Evolutionary conservation across 805 yeast genomes (phyloP).

Genomic region (Lipomyces orientalis): DNA sequence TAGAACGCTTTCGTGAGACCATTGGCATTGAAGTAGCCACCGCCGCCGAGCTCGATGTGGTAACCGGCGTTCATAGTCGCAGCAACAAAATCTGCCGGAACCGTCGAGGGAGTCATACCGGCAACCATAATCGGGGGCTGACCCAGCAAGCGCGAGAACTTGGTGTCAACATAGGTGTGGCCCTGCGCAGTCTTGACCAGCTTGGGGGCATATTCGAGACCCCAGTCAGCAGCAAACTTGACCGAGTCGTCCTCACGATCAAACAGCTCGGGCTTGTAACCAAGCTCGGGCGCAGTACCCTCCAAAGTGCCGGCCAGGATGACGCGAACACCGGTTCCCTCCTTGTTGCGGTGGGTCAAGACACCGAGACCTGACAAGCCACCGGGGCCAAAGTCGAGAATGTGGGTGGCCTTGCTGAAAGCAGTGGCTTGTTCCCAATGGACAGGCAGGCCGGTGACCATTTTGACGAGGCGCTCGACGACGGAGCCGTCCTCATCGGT

Average conservation of each 20-base stretch:
- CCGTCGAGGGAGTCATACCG: conserved; percentile 99
- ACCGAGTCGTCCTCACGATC: conserved; percentile 68
- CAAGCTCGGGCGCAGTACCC: conserved; percentile 75
- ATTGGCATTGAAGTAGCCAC: conserved; percentile 87
- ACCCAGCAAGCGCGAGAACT: conserved; percentile 88
- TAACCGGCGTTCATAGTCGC: conserved; percentile 96
- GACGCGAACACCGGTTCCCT: conserved; percentile 96
- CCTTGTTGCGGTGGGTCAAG: conserved; percentile 95
- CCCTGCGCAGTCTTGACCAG: conserved; percentile 70
- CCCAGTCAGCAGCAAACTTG: conserved; percentile 90
- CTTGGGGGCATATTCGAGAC: conserved; percentile 82
- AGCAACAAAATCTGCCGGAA: conserved; percentile 89
- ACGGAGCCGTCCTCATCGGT: conserved; percentile 53
- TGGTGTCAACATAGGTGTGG: conserved; percentile 86
- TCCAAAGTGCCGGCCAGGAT: conserved; percentile 93
- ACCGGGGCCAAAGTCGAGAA: conserved; percentile 98
- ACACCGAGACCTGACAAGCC: conserved; percentile 97
- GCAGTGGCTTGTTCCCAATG: conserved; percentile 92
- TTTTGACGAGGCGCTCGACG: conserved; percentile 71
- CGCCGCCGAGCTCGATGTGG: conserved; percentile 98
- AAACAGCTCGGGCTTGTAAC: conserved; percentile 94
- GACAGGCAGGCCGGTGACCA: conserved; percentile 88
- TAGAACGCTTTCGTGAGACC: conserved; percentile 77
- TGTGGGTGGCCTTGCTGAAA: conserved; percentile 73
- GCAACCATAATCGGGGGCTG: conserved; percentile 97